Conservation (phyloP, 305 asterid species). For the Fraxinus sp. region DNA sequence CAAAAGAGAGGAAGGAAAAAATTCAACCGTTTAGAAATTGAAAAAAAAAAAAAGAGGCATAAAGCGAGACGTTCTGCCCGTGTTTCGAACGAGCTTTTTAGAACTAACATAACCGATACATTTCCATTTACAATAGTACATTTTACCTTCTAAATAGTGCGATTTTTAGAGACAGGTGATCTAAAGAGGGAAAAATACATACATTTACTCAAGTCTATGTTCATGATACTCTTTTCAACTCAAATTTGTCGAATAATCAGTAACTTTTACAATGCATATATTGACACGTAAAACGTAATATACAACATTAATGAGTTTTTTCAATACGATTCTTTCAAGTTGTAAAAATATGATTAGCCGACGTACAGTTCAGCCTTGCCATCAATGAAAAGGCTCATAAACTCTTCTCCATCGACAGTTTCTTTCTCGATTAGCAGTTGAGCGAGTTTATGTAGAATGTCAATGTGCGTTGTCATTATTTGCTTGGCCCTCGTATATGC, state of each 20-base stretch:
- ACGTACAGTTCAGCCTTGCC: constrained; percentile 77
- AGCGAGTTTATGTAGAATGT: constrained; percentile 88
- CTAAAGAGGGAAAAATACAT: background rate
- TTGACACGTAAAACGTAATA: background rate
- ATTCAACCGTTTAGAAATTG: no score
- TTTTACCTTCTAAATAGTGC: no score
- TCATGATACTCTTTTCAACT: background rate
- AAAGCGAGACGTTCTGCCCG: no score
- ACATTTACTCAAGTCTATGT: background rate
- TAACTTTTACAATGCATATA: background rate
- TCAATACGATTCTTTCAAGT: background rate
- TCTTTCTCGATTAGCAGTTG: constrained; percentile 82
- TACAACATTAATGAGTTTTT: background rate
- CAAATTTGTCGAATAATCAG: background rate
- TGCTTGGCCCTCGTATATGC: constrained; percentile 74
- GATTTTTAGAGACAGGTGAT: no score
- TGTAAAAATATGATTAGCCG: constrained; percentile 27
- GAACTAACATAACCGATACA: no score
- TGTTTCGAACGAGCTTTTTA: no score
- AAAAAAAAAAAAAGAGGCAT: no score
- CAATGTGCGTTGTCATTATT: constrained; percentile 61
- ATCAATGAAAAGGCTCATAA: constrained; percentile 95
- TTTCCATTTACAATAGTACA: no score
- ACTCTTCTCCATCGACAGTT: constrained; percentile 95
- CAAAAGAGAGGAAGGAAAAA: no score